Percentiles rank a stretch among this genome's conserved stretches.
Evolutionary conservation across 352 stramenopile species (phyloP).

Genomic region (Globisporangium viniferum): DNA sequence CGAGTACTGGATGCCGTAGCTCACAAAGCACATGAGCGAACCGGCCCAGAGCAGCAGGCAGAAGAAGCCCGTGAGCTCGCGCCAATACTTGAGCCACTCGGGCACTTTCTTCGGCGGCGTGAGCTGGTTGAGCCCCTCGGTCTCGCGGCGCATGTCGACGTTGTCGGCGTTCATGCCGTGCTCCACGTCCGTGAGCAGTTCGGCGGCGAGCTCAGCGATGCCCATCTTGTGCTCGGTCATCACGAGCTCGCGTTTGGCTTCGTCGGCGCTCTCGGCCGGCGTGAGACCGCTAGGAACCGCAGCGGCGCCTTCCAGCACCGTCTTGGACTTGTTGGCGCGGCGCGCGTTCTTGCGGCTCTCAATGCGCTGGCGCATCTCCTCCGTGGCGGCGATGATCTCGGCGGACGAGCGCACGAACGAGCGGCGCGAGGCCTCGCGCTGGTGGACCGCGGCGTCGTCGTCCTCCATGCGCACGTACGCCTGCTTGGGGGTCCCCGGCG

Average conservation of each 20-base stretch:
- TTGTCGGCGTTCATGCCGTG: slow-evolving; percentile 45
- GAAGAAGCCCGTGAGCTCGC: slow-evolving; percentile 57
- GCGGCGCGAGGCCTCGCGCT: slow-evolving; percentile 22
- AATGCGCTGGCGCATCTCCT: slow-evolving; percentile 56
- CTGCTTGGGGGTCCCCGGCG: slow-evolving; percentile 25
- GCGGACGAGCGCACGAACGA: slow-evolving; percentile 48
- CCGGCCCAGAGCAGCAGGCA: slow-evolving; percentile 50
- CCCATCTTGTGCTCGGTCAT: slow-evolving; percentile 58
- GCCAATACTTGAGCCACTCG: slow-evolving; percentile 56
- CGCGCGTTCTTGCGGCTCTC: slow-evolving; percentile 41
- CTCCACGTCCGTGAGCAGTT: slow-evolving; percentile 39
- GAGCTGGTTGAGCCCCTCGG: slow-evolving; percentile 45
- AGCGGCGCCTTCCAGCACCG: neutral
- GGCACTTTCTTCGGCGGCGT: slow-evolving; percentile 52
- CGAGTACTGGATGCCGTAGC: slow-evolving; percentile 47
- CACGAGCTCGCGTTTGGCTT: slow-evolving; percentile 41
- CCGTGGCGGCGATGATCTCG: slow-evolving; percentile 51
- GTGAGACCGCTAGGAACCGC: neutral
- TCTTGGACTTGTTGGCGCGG: slow-evolving; percentile 24
- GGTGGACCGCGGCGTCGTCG: slow-evolving; percentile 11
- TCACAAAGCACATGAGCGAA: slow-evolving; percentile 50
- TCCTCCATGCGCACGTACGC: slow-evolving; percentile 40
- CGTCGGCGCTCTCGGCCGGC: slow-evolving; percentile 17
- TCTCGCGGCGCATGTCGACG: slow-evolving; percentile 46
- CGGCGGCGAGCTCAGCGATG: slow-evolving; percentile 38